Conservation (phyloP, 805 yeast genomes). For the Metschnikowia lachancei region DNA sequence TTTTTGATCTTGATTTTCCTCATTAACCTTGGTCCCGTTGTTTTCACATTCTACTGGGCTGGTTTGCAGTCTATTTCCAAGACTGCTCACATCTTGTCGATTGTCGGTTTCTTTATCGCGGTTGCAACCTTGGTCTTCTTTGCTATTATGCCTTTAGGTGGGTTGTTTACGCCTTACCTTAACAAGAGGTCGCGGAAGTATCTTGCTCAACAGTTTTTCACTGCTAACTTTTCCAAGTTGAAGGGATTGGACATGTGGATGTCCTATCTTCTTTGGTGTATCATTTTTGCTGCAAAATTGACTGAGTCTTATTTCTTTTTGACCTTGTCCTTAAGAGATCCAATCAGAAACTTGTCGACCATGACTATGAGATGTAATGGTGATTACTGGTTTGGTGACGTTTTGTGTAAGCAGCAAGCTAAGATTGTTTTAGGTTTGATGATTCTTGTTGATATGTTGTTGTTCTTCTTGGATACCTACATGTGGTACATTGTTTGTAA, state of each 20-base stretch:
- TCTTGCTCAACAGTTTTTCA: conserved; percentile 92
- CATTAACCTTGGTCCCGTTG: conserved; percentile 79
- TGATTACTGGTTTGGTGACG: conserved; percentile 82
- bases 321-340: conserved; percentile 78
- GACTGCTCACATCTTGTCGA: conserved; percentile 74
- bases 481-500: conserved; percentile 97
- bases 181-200: conserved; percentile 82
- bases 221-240: conserved; percentile 83
- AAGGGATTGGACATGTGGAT: conserved; percentile 92
- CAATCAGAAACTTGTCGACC: conserved; percentile 82
- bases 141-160: conserved; percentile 95
- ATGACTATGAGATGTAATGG: conserved; percentile 93
- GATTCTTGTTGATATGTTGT: conserved; percentile 86
- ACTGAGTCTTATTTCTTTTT: conserved; percentile 77
- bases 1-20: conserved; percentile 65
- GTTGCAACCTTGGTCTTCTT: conserved; percentile 80
- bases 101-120: conserved; percentile 87
- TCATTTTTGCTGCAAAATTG: conserved; percentile 86
- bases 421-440: conserved; percentile 88
- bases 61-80: conserved; percentile 63
- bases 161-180: conserved; percentile 89
- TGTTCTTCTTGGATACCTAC: conserved; percentile 98
- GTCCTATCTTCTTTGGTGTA: conserved; percentile 87
- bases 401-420: conserved; percentile 80
- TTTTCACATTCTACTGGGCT: conserved; percentile 81